Conservation (phyloP, 2,329 filamentous ascomycete species). For the Monosporascus sp. region DNA sequence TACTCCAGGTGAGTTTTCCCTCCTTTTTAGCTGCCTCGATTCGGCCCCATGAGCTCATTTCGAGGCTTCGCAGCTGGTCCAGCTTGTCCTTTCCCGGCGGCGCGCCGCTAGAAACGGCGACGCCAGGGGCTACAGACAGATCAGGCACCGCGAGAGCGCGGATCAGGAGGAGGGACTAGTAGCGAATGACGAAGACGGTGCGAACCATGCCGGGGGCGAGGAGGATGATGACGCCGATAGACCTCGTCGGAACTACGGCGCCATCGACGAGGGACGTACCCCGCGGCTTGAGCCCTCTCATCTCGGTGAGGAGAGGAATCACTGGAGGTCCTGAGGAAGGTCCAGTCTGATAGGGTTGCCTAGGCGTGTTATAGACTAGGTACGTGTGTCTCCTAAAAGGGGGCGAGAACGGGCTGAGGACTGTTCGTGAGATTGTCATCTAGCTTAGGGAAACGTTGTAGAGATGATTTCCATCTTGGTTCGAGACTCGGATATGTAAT, state of each 20-base stretch:
- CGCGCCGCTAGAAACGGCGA: constrained; percentile 2
- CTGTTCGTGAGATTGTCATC: too few relatives aligned
- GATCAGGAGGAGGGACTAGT: constrained; percentile 11
- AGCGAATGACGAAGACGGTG: constrained; percentile 8
- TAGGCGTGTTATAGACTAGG: too few relatives aligned
- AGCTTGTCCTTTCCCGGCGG: constrained; percentile 20
- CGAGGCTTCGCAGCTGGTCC: constrained; percentile 16
- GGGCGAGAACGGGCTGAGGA: too few relatives aligned
- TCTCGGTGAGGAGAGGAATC: constrained; percentile 15
- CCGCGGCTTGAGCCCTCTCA: constrained; percentile 13
- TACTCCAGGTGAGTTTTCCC: constrained; percentile 46
- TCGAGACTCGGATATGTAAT: too few relatives aligned
- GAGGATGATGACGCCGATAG: neutral
- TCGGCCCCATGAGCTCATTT: constrained; percentile 23
- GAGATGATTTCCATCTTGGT: too few relatives aligned
- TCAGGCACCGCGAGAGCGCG: constrained; percentile 4
- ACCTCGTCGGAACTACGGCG: constrained; percentile 4
- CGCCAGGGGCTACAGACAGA: constrained; percentile 5
- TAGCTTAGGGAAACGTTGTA: too few relatives aligned
- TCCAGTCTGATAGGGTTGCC: neutral
- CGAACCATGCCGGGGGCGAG: constrained; percentile 5
- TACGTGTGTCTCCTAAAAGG: too few relatives aligned
- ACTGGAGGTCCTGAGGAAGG: constrained; percentile 8
- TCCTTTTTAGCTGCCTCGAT: neutral
- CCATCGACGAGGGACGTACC: constrained; percentile 6